phyloP scores from a whole-genome alignment of 768 basidiomycete species.

The Basidioascus undulatus region DNA sequence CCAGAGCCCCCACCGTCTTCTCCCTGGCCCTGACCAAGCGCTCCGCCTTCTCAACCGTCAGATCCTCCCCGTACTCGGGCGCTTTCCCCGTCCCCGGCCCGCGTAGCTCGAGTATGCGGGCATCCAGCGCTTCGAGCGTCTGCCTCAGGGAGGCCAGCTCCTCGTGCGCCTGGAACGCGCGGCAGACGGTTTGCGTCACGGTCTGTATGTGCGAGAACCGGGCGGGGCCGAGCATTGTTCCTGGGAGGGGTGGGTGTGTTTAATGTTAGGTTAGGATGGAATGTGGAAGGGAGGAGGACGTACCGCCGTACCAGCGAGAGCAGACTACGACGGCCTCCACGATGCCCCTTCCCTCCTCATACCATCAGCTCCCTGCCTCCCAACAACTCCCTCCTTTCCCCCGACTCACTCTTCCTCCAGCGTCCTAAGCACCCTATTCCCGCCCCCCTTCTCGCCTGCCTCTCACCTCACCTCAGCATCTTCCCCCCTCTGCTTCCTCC shows the following conservation, averaged over 20 bases:
- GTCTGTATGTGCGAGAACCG: slow-evolving; percentile 53
- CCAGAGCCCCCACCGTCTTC: slow-evolving; percentile 12
- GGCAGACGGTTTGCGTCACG: slow-evolving; percentile 48
- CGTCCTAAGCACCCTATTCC: slow-evolving; percentile 33
- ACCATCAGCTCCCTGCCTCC: too few relatives aligned
- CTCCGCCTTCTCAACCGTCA: slow-evolving; percentile 29
- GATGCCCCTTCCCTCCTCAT: too few relatives aligned
- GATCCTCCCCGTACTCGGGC: not conserved
- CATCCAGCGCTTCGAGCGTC: slow-evolving; percentile 36
- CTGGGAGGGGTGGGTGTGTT: slow-evolving; percentile 14
- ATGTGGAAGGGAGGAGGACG: not conserved
- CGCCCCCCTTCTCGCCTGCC: slow-evolving; percentile 52
- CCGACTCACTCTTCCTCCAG: slow-evolving; percentile 48
- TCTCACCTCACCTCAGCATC: too few relatives aligned
- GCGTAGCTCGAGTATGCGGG: slow-evolving; percentile 24
- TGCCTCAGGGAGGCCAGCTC: slow-evolving; percentile 38
- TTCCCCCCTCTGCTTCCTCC: too few relatives aligned
- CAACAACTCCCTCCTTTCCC: too few relatives aligned
- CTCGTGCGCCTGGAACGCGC: slow-evolving; percentile 37
- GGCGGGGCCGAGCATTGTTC: slow-evolving; percentile 44
- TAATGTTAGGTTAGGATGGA: not conserved
- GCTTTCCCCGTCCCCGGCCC: not conserved
- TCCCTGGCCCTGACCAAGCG: slow-evolving; percentile 33
- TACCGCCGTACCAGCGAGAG: slow-evolving; percentile 38
- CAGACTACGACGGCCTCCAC: slow-evolving; percentile 58